Base-by-base conservation (phyloP, 2,329 filamentous ascomycete species). In the Fusarium ambrosium region DNA sequence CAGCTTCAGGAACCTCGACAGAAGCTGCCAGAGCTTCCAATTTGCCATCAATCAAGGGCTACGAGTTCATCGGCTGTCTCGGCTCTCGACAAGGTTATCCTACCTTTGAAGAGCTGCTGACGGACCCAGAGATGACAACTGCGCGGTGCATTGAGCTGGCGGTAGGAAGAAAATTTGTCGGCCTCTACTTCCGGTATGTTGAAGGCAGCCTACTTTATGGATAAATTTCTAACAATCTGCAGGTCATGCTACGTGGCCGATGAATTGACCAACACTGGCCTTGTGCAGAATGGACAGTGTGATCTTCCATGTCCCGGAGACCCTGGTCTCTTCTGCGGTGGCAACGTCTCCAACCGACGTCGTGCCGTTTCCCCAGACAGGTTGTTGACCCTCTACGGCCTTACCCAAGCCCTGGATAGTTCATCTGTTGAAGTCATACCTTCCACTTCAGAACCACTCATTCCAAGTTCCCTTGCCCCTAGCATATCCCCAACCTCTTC, bases 161-260 rank as follows among this genome's bases (percentile, higher is more conserved):
- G 3, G 13, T 4, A 18, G 69, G 69, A 0, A 55, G 27, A 11
- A 59, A 29, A 24, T 67, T 34, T 10, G 45, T 69, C 7, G 68
- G 68, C 8, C 20, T 73, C 8, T 64, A 61, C 24, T 32, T 48
- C 1, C 41, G 32, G 71, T 73, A 58, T 8, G 58, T 58, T 8
- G 14, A 18, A 10, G 9, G 24, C 22, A 37, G 2, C 10, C 55
- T 5, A 8, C n/a, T 18, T 7, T 2, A 5, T 34, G 11, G 4
- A 6, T 66, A 22, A 58, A 11, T 24, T 6, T 9, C 48, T 55
- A 55, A 55, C 18, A 20, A n/a, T 20, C 2, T 27, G 4, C 10
- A 73, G 71, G 37, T 69, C 68, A 7, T 73, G 71, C 32, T 71
- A 73, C 32, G 68, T 37, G 3, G 55, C 68, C 1, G 63, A 69